Evolutionary conservation across 208 protist species (phyloP), one percentile per base, ranked within the genome.

Genomic region (Porcisia hertigi): DNA sequence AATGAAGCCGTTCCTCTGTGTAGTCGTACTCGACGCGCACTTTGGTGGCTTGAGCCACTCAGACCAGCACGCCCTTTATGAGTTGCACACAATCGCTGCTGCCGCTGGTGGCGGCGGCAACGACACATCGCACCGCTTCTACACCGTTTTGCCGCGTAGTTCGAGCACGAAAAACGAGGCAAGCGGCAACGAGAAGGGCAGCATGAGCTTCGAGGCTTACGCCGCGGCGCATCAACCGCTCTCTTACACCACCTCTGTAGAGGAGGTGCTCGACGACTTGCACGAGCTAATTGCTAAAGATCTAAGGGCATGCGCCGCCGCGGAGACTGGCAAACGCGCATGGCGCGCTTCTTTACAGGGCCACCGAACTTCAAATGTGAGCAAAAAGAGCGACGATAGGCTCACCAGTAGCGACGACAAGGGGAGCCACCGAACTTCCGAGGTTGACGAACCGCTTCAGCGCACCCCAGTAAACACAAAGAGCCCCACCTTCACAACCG

Each of bases 1-100:
- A 41, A 70, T 53, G 47, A 45, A 54, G 25, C 85, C 83, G 8
- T 80, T 73, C 34, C 43, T 89, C 39, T 82, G 77, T 45, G 62
- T 89, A n/a, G 77, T 89, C 34, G 83, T 89, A 25, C 41, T 89
- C 57, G 88, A 89, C 71, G 34, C 76, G 12, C 43, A 69, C 43
- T 47, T 79, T n/a, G 47, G 69, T 25, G 55, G 80, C n/a, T 58
- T 86, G 43, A 79, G 77, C 67, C 66, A 70, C 3, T 75, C 75
- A 18, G 83, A 90, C 45, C 75, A 67, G 23, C 34, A 67, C 36
- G 69, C 79, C 6, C 75, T 91, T 52, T 54, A 82, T 55, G 36
- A 52, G 66, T 65, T 91, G 52, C 77, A 86, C 73, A 30, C 72
- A 18, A 69, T 47, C 73, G 71, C 70, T 3, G 5, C 45, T 54